These are phyloP conservation scores for Colletotrichum sublineola DNA, from an alignment of 2,329 filamentous ascomycete species.

Conservation along the genomic window DNA sequence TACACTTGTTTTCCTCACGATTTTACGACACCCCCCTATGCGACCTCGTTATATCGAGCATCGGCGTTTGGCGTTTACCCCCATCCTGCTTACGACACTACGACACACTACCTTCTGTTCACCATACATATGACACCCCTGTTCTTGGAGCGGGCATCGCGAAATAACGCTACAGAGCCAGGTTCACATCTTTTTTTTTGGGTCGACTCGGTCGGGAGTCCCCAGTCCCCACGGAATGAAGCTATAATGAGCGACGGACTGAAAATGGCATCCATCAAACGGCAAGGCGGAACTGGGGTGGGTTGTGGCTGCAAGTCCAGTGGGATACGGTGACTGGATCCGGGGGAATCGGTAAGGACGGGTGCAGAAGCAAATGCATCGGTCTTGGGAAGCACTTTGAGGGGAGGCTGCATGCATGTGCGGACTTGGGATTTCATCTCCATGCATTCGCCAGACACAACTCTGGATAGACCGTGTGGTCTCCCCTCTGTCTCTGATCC, in stretches of 20 bases:
- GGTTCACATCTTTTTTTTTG: constrained; percentile 6
- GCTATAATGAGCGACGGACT: constrained; percentile 38
- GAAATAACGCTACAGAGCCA: constrained; percentile 36
- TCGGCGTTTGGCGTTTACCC: constrained; percentile 42
- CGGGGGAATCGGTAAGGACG: constrained; percentile 15
- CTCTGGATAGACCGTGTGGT: constrained; percentile 30
- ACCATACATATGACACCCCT: constrained; percentile 36
- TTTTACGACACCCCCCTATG: constrained; percentile 41
- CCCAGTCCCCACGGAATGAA: constrained; percentile 32
- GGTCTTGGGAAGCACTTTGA: constrained; percentile 13
- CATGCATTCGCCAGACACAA: constrained; percentile 3
- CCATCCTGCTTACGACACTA: constrained; percentile 37
- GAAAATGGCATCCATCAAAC: constrained; percentile 20
- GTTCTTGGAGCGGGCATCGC: constrained; percentile 34
- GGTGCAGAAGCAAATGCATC: constrained; percentile 24
- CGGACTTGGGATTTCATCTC: constrained; percentile 5
- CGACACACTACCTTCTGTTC: constrained; percentile 37
- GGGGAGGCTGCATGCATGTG: constrained; percentile 16
- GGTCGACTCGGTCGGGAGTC: constrained; percentile 27
- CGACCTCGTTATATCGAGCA: constrained; percentile 42
- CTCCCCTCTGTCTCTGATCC: constrained; percentile 21
- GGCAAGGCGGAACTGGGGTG: constrained; percentile 21
- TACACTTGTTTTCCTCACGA: constrained; percentile 40
- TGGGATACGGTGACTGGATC: constrained; percentile 16
- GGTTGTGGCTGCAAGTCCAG: constrained; percentile 9